Percentiles rank a stretch among this genome's conserved stretches.
These are phyloP conservation scores for Penicillium egyptiacum DNA, from an alignment of 495 filamentous ascomycete species.

Conservation along the genomic window DNA sequence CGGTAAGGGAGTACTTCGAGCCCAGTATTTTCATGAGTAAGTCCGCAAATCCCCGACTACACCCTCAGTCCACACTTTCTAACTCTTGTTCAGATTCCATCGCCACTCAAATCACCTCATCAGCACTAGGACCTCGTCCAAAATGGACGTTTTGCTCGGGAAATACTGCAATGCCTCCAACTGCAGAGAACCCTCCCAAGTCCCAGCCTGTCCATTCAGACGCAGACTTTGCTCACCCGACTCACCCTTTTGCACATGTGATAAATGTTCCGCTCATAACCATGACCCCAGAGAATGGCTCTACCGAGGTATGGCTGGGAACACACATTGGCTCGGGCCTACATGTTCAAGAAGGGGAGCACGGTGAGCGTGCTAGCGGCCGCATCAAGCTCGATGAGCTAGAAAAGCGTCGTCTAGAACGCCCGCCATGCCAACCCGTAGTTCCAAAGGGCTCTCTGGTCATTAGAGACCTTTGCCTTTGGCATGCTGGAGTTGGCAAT, in stretches of 20 bases:
- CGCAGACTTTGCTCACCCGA: constrained; percentile 56
- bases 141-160: constrained; percentile 55
- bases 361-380: constrained; percentile 51
- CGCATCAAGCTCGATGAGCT: constrained; percentile 46
- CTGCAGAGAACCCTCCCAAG: constrained; percentile 33
- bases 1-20: constrained; percentile 40
- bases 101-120: constrained; percentile 51
- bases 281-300: constrained; percentile 55
- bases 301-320: constrained; percentile 61
- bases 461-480: constrained; percentile 57
- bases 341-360: constrained; percentile 45
- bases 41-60: neutral
- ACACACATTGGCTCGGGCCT: constrained; percentile 45
- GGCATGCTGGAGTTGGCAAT: constrained; percentile 64
- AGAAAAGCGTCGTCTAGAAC: constrained; percentile 34
- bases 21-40: constrained; percentile 47
- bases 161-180: constrained; percentile 52
- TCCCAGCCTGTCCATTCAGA: constrained; percentile 57
- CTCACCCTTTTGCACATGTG: constrained; percentile 54
- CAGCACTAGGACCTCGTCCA: constrained; percentile 47
- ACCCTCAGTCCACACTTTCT: neutral
- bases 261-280: constrained; percentile 55
- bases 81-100: constrained; percentile 40
- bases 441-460: constrained; percentile 54
- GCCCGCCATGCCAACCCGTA: constrained; percentile 49